Percentiles rank a stretch among this genome's conserved stretches.
Conservation (phyloP, 73 alveolate species). For the Paramecium caudatum region DNA sequence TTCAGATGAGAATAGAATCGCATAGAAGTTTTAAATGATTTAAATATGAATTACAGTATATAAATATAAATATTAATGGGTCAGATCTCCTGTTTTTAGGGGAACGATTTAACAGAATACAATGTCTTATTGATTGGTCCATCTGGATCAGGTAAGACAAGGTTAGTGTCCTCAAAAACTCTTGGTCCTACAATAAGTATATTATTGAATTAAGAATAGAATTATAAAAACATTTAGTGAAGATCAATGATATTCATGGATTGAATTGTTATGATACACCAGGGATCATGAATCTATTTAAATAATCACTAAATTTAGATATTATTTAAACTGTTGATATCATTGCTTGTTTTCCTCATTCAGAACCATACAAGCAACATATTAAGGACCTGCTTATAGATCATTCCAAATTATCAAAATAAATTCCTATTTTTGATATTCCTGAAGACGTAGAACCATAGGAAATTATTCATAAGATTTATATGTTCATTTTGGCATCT, state of each 20-base stretch:
- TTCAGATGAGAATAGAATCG: too few species aligned
- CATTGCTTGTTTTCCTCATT: conserved; percentile 31
- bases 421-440: conserved; percentile 28
- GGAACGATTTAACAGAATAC: conserved; percentile 4
- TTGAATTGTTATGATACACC: conserved; percentile 42
- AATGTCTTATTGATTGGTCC: conserved; percentile 54
- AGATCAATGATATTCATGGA: conserved; percentile 14
- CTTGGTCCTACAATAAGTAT: conserved; percentile 60
- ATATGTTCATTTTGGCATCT: neutral
- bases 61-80: conserved; percentile 32
- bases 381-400: neutral
- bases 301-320: conserved; percentile 32
- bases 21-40: too few species aligned
- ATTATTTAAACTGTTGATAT: neutral
- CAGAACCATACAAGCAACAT: conserved; percentile 38
- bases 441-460: neutral
- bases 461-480: conserved; percentile 5
- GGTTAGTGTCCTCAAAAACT: neutral
- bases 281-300: conserved; percentile 51
- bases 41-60: too few species aligned
- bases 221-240: conserved; percentile 15
- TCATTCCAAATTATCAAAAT: conserved; percentile 10
- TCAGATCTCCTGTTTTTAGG: conserved; percentile 18
- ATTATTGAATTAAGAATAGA: neutral
- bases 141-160: conserved; percentile 67